phyloP scores from a whole-genome alignment of 83 land plant species.

The Picea abies region DNA sequence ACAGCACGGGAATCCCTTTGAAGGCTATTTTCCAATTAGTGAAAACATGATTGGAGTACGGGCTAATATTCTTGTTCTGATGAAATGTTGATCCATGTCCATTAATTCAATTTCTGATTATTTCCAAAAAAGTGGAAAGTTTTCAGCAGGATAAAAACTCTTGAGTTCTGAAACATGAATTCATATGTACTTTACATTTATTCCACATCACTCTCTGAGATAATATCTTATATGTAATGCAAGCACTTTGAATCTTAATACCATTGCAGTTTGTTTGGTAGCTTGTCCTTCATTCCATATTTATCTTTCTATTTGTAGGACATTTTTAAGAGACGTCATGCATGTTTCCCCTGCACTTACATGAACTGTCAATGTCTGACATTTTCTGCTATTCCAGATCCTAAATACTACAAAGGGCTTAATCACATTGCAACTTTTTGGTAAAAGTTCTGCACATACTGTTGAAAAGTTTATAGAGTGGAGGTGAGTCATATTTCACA shows the following conservation, averaged over 20 bases:
- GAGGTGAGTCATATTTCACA: conserved; percentile 19
- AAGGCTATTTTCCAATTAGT: no score
- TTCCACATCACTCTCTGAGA: background rate
- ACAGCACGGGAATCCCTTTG: no score
- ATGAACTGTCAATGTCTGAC: background rate
- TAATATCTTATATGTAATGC: background rate
- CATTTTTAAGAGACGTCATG: background rate
- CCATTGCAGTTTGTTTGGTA: background rate
- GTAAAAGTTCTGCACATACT: conserved; percentile 53
- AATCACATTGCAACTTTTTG: conserved; percentile 63
- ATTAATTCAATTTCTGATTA: no score
- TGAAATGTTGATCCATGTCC: no score
- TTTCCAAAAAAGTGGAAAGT: background rate
- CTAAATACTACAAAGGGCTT: conserved; percentile 65
- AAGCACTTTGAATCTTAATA: background rate
- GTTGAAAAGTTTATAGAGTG: conserved; percentile 58
- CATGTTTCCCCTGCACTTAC: background rate
- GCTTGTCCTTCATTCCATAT: no score
- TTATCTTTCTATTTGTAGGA: background rate
- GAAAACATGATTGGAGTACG: no score
- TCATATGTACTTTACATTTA: background rate
- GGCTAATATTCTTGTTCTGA: no score
- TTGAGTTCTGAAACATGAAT: background rate
- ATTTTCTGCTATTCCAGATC: conserved; percentile 28
- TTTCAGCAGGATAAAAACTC: background rate